Conservation (phyloP, 768 basidiomycete species). For the Rhizopogon vesiculosus region DNA sequence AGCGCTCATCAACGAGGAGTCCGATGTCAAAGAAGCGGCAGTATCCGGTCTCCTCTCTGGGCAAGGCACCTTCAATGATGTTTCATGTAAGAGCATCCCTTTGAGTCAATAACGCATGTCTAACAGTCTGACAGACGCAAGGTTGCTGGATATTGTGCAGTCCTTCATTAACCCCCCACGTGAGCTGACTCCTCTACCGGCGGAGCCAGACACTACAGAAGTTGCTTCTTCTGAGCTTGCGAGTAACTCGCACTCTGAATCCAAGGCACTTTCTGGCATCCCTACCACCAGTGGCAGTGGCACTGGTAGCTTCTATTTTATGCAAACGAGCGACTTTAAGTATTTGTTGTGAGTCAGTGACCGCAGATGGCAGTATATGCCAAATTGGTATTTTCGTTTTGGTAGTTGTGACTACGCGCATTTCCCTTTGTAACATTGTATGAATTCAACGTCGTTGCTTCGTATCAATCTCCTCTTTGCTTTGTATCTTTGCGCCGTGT, state of each 20-base stretch:
- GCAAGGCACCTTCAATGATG: constrained; percentile 56
- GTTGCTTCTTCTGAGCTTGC: constrained; percentile 14
- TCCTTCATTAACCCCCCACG: constrained; percentile 46
- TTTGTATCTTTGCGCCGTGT: no score
- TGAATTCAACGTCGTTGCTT: no score
- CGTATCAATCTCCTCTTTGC: no score
- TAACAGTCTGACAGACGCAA: constrained; percentile 43
- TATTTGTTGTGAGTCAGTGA: no score
- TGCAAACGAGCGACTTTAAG: constrained; percentile 84
- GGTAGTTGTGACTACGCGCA: no score
- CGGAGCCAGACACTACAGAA: constrained; percentile 25
- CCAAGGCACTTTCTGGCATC: constrained; percentile 33
- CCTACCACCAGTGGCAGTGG: constrained; percentile 23
- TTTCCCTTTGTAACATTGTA: no score
- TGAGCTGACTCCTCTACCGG: constrained; percentile 28
- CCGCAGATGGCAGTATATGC: no score
- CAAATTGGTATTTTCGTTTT: no score
- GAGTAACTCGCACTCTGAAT: neutral
- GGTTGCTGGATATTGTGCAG: constrained; percentile 54
- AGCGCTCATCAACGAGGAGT: constrained; percentile 52
- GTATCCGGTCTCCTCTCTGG: constrained; percentile 54
- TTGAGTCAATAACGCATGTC: neutral
- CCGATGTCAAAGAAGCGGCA: constrained; percentile 42
- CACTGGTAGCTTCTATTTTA: constrained; percentile 69
- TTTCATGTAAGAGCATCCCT: constrained; percentile 51